A percentile compares a stretch with the other conserved stretches of the same genome.
These are phyloP conservation scores for Sugiyamaella sp. DNA, from an alignment of 1,139 yeast genomes.

Conservation along the genomic window DNA sequence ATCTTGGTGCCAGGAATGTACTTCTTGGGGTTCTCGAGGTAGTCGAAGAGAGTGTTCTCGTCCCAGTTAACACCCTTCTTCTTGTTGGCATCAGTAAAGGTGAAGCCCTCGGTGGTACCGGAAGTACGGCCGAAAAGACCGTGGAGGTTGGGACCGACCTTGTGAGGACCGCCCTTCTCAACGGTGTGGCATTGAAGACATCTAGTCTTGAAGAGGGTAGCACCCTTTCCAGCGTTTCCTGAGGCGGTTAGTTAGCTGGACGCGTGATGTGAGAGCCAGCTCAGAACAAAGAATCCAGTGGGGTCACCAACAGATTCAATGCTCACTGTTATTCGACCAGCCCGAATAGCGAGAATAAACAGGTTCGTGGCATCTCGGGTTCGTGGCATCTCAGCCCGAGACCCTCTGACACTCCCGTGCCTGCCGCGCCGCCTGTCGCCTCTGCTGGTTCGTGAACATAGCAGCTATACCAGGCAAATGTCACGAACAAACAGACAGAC, in stretches of 20 bases:
- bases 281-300: too few species aligned
- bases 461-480: too few species aligned
- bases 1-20: constrained; percentile 99
- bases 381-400: background rate
- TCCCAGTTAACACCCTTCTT: constrained; percentile 89
- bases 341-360: too few species aligned
- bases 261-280: too few species aligned
- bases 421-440: too few species aligned
- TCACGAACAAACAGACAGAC: background rate
- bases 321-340: too few species aligned
- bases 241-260: constrained; percentile 1
- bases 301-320: too few species aligned
- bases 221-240: constrained; percentile 97
- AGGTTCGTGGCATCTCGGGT: too few species aligned
- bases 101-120: constrained; percentile 90
- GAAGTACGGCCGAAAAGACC: constrained; percentile 92
- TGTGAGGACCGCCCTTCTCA: constrained; percentile 95
- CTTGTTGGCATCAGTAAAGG: constrained; percentile 98
- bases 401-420: too few species aligned
- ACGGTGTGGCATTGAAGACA: constrained; percentile 99
- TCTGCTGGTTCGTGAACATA: too few species aligned
- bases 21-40: constrained; percentile 99
- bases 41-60: constrained; percentile 88
- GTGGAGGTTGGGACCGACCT: constrained; percentile 98
- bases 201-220: constrained; percentile 97